Evolutionary conservation across 2,329 filamentous ascomycete genomes (phyloP), one percentile per base, ranked within the genome.

Genomic region (Pseudofabraea citricarpa): DNA sequence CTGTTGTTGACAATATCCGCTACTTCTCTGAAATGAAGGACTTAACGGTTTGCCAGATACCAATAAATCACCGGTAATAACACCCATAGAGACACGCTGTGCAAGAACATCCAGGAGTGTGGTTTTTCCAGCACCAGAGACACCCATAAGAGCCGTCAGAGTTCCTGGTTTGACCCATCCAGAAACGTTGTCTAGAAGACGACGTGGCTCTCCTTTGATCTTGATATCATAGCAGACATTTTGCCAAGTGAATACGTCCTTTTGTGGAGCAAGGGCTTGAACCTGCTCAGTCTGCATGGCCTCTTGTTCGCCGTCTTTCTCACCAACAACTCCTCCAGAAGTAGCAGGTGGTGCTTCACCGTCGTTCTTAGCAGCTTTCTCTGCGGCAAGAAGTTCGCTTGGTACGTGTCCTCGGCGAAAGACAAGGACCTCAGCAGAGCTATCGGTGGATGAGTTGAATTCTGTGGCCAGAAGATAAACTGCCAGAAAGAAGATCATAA

Each of bases 1-100:
- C n/a, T 95, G 89, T 63, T 96, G 90, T 60, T 95, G 88, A 29
- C 91, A 90, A 54, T 95, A 95, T 24, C 90, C 90, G 0, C 88
- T 94, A 68, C 91, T 93, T 50, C 90, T 84, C 64, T 95, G 90
- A 75, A 95, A 95, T 1, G 85, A 90, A 32, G 75, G 73, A 37
- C 56, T 51, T 2, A 54, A 47, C 2, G 51, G 50, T 23, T 56
- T 54, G 2, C 58, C 58, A 4, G 49, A 53, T 6, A 61, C 53
- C 1, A 59, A 43, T 84, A 95, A 94, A 54, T 93, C 85, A 40
- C 90, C 90, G 4, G 79, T 82, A 40, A 96, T 87, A 8, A 95
- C 84, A 64, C 90, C 90, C 83, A 93, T 93, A 0, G 87, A 89
- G 4, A 87, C 86, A 60, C 90, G 83, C 46, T 87, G 53, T 0